Evolutionary conservation across 1,284 basidiomycete species (phyloP).

Genomic region (Trametes versicolor): DNA sequence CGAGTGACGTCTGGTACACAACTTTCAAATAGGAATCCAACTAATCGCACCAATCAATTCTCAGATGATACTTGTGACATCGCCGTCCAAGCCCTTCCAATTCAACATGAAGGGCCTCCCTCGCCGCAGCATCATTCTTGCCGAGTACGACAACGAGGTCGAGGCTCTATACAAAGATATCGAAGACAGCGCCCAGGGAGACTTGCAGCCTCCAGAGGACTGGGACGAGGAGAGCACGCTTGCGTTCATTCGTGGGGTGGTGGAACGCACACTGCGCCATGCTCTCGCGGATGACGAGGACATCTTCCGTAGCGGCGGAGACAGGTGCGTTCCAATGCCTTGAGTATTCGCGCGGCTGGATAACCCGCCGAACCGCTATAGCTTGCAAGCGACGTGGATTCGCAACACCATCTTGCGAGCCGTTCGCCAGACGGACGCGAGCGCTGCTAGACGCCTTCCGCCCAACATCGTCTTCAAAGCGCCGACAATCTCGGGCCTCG

Average conservation of each 20-base stretch:
- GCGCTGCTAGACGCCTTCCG: constrained; percentile 38
- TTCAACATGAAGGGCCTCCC: constrained; percentile 50
- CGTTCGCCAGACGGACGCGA: constrained; percentile 40
- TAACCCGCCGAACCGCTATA: constrained; percentile 18
- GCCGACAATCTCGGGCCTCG: constrained; percentile 46
- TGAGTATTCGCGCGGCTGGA: not conserved
- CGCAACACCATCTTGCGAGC: constrained; percentile 50
- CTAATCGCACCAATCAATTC: not conserved
- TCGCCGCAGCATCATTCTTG: constrained; percentile 46
- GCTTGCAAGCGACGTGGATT: constrained; percentile 53
- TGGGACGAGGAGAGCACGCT: constrained; percentile 42
- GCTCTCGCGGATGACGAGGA: constrained; percentile 45
- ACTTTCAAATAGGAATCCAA: not conserved
- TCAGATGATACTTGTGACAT: constrained; percentile 38
- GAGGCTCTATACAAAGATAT: constrained; percentile 46
- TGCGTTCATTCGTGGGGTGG: constrained; percentile 42
- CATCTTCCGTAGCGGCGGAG: constrained; percentile 53
- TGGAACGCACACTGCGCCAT: constrained; percentile 40
- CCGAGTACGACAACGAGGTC: constrained; percentile 48
- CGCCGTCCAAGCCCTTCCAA: constrained; percentile 45
- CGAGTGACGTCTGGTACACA: constrained; percentile 1
- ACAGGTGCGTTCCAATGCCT: constrained; percentile 45
- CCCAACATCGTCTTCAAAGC: constrained; percentile 49
- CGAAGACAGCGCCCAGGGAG: constrained; percentile 40
- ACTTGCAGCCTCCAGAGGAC: constrained; percentile 38